Evolutionary conservation across 1,284 basidiomycete genomes (phyloP), one percentile per base, ranked within the genome.

Genomic region (Taiwanofungus camphoratus): DNA sequence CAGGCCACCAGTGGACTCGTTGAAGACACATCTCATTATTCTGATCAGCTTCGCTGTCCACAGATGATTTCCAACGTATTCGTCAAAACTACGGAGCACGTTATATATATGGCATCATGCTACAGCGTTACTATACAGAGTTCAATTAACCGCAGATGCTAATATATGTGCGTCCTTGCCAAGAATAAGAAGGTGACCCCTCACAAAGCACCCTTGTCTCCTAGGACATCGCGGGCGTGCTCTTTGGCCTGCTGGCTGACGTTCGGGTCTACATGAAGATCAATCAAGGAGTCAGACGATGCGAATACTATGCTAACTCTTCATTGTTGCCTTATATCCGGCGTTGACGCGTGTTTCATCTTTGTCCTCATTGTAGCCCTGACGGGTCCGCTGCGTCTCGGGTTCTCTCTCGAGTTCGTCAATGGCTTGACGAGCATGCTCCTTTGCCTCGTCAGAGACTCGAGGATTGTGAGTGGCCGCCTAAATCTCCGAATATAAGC

Each of bases 281-380:
- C n/a, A n/a, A n/a, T n/a, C n/a, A n/a, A 6, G 61, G 58, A 46
- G 62, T 45, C 39, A 38, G 30, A 4, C 22, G 21, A 24, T 6
- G 16, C 16, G 24, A 31, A 12, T n/a, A 15, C 4, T 11, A 32
- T 5, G 57, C 67, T 15, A 35, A 71, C 72, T 76, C 51, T 60
- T 66, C 38, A 77, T 40, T 4, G 73, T 71, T 3, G 74, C 71
- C 61, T 77, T 76, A 62, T 74, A 72, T 9, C 73, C 74, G 13
- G 62, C 68, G 33, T 66, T 60, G 26, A 65, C 61, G 16, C 58
- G 60, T 3, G 48, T 36, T 12, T 56, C 52, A 23, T 65, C 60
- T 30, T 62, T 60, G 27, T 51, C 55, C 29, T 49, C 30, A 5
- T 49, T 44, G 45, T 47, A 47, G 23, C 42, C 39, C 16, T 50